Base-by-base conservation (phyloP, 2,329 filamentous ascomycete species). In the Talaromyces albobiverticillius region DNA sequence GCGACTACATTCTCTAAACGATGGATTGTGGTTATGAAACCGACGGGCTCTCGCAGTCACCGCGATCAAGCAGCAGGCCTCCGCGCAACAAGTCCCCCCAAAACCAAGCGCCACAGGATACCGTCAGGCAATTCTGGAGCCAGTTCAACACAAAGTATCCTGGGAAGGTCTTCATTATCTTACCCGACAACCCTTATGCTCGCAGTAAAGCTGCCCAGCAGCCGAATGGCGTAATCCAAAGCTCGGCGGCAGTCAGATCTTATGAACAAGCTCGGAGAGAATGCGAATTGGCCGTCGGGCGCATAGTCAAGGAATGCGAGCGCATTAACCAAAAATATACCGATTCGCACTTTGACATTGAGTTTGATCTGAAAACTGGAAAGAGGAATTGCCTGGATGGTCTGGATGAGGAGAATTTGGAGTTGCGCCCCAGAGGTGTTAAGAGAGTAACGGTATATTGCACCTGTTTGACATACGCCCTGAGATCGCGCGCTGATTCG, bases 261-360 rank as follows among this genome's bases (percentile, higher is more conserved):
- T 94, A 90, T 64, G 83, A 90, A 51, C 83, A 89, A 62, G 89
- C 89, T 0, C 83, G 79, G 3, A 80, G 80, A 20, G 81, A 86
- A 55, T 95, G 90, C 71, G 79, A 76, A 51, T 81, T 80, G 53
- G 80, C 82, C 49, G 82, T 85, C 5, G 71, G 76, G 8, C 80
- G 81, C 56, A 84, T 84, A 53, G 77, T 80, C 26, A 76, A 75
- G 54, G 82, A 85, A 63, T 95, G 90, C 67, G 79, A 84, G 20
- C 81, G 88, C 8, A 77, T 90, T 54, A 95, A 95, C 70, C 87
- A 90, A 64, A 93, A 90, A 70, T 96, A 95, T 67, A 82, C 87
- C 14, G 90, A 95, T 65, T 83, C 86, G n/a, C 85, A 94, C 68
- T 95, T 95, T 66, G 88, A 95, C 67, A 84, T 95, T 49, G 90